Evolutionary conservation across 2,329 filamentous ascomycete species (phyloP).

Genomic region (Daldinia sp.): DNA sequence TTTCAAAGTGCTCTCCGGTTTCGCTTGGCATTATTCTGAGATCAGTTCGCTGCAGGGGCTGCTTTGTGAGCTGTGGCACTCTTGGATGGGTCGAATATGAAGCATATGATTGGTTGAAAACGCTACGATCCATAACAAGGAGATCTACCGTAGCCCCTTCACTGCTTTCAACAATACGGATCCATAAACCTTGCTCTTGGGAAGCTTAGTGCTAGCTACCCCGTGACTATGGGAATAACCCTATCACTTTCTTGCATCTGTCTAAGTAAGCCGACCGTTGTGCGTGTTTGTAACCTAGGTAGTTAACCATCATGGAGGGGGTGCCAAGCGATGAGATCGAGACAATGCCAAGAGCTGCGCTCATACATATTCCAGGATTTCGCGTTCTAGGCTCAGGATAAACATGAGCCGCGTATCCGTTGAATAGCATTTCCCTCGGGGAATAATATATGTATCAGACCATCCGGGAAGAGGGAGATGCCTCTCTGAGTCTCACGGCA

Average conservation of each 20-base stretch:
- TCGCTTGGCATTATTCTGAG: conserved; percentile 30
- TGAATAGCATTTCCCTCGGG: conserved; percentile 8
- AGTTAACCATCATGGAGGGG: conserved; percentile 8
- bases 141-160: conserved; percentile 1
- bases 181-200: neutral
- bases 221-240: neutral
- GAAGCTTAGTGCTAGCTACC: neutral
- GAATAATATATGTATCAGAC: neutral
- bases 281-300: neutral
- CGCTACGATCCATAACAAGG: neutral
- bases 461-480: neutral
- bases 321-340: conserved; percentile 26
- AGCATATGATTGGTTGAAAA: conserved; percentile 7
- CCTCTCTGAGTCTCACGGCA: neutral
- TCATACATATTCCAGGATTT: conserved; percentile 13
- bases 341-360: conserved; percentile 22
- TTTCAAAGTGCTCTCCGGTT: conserved; percentile 34
- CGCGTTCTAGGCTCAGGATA: neutral
- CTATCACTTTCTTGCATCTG: neutral
- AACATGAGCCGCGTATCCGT: neutral
- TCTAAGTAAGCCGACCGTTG: neutral
- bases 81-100: neutral
- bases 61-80: conserved; percentile 1
- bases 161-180: neutral
- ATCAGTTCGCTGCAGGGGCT: conserved; percentile 18